These are phyloP conservation scores for Cylindrodendrum hubeiense DNA, from an alignment of 2,329 filamentous ascomycete genomes.

Conservation along the genomic window DNA sequence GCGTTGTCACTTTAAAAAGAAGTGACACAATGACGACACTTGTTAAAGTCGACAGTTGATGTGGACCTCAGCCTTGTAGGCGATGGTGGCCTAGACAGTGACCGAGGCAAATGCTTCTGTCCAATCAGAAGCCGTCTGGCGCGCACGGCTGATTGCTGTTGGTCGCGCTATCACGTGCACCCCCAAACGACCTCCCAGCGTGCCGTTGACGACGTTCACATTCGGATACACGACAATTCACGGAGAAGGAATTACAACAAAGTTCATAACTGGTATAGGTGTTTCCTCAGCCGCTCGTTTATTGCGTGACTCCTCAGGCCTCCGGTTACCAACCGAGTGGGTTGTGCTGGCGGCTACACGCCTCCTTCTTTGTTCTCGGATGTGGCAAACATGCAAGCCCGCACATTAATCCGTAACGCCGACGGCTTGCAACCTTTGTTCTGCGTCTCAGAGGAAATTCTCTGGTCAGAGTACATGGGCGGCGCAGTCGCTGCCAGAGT, in stretches of 20 bases:
- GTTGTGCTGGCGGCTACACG: conserved; percentile 26
- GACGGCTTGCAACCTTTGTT: conserved; percentile 28
- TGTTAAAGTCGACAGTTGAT: conserved; percentile 35
- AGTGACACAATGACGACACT: conserved; percentile 34
- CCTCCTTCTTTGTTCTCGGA: conserved; percentile 44
- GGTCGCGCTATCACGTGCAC: conserved; percentile 27
- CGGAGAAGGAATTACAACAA: not conserved
- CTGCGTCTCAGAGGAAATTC: conserved; percentile 11
- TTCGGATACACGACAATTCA: not conserved
- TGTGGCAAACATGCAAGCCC: conserved; percentile 38
- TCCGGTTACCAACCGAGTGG: conserved; percentile 7
- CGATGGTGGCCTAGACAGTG: conserved; percentile 31
- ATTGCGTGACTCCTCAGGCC: not conserved
- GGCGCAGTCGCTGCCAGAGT: conserved; percentile 20
- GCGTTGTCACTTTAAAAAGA: conserved; percentile 5
- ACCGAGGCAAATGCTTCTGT: conserved; percentile 10
- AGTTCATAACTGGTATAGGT: not conserved
- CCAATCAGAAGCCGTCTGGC: conserved; percentile 31
- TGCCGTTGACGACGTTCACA: not conserved
- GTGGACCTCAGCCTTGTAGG: conserved; percentile 41
- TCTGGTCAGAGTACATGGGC: conserved; percentile 28
- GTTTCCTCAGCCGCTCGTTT: not conserved
- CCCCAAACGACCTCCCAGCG: not conserved
- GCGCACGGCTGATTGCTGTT: conserved; percentile 12
- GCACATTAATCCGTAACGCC: conserved; percentile 26